Conservation (phyloP, 2,329 filamentous ascomycete genomes). For the Cyanodermella asteris region DNA sequence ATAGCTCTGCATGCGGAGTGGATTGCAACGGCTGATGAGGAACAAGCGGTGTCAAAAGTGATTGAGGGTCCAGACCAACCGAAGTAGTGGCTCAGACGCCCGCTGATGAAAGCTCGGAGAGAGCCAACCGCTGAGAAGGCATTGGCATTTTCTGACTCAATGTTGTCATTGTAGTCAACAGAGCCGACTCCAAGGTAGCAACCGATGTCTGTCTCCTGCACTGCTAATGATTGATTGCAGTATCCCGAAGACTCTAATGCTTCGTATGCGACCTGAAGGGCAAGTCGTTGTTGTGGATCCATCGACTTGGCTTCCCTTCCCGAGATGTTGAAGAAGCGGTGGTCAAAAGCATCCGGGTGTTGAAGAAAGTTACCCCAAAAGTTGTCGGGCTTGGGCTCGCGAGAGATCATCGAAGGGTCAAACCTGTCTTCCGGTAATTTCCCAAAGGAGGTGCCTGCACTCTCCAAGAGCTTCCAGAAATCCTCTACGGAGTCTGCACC, state of each 20-base stretch:
- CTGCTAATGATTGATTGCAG: slow-evolving; percentile 10
- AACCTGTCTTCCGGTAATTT: slow-evolving; percentile 5
- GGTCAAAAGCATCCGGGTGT: slow-evolving; percentile 7
- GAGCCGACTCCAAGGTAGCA: slow-evolving; percentile 11
- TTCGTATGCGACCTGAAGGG: slow-evolving; percentile 7
- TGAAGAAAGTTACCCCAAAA: slow-evolving; percentile 6
- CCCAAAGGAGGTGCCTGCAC: slow-evolving; percentile 1
- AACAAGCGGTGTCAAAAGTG: slow-evolving; percentile 6
- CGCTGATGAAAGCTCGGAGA: slow-evolving; percentile 5
- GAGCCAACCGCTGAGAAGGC: slow-evolving; percentile 10
- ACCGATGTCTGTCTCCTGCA: slow-evolving; percentile 13
- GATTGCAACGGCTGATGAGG: slow-evolving; percentile 5
- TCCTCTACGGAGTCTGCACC: slow-evolving; percentile 6
- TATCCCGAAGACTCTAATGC: slow-evolving; percentile 6
- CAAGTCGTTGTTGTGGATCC: slow-evolving; percentile 7
- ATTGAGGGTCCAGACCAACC: slow-evolving; percentile 5
- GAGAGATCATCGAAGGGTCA: no score
- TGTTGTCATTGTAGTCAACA: slow-evolving; percentile 13
- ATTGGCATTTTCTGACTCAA: slow-evolving; percentile 11
- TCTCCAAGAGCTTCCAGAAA: slow-evolving; percentile 4
- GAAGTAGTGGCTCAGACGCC: slow-evolving; percentile 6
- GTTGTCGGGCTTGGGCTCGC: no score
- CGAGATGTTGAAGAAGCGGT: slow-evolving; percentile 6
- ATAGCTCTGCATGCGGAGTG: slow-evolving; percentile 5
- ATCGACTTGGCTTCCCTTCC: slow-evolving; percentile 3